Evolutionary conservation across 169 alveolate species (phyloP), one percentile per base, ranked within the genome.

Genomic region (Ichthyophthirius multifiliis): DNA sequence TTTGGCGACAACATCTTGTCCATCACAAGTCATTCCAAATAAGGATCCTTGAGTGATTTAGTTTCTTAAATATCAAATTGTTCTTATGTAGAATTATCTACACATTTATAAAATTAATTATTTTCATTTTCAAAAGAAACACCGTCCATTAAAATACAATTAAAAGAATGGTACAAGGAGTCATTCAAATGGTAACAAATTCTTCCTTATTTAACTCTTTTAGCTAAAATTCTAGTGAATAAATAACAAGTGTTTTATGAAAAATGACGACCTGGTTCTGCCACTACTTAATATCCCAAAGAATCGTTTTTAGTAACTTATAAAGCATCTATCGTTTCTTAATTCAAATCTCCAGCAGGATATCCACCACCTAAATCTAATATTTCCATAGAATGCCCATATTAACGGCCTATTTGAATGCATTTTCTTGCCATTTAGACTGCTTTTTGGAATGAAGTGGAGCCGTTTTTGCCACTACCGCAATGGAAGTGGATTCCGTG

Each of bases 331-430:
- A 73, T 48, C 15, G 74, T 37, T 31, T 71, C 43, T 9, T 48
- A 47, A 39, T 48, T 43, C 39, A 81, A 43, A 3, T 65, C 20
- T 1, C 47, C 65, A 1, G 76, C 23, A 7, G 86, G 82, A 39
- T 64, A 81, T 34, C 86, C 86, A 39, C 86, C 86, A n/a, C 86
- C 86, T 34, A 81, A 6, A 71, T 81, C 86, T 15, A 81, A 44
- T 20, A 81, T 27, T 48, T 81, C 86, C 86, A 81, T 81, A 23
- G 74, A 23, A 55, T 81, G 86, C 23, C 86, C 86, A 23, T 45
- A 44, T 27, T 27, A 16, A 71, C 80, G 67, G n/a, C 82, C 86
- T 18, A 73, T 71, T 41, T 39, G 34, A 37, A 81, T 81, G 45
- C 82, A 81, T n/a, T 81, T 37, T 39, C 75, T 15, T 18, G 86